Base-by-base conservation (phyloP, 768 basidiomycete species). In the Mycena capillaripes region DNA sequence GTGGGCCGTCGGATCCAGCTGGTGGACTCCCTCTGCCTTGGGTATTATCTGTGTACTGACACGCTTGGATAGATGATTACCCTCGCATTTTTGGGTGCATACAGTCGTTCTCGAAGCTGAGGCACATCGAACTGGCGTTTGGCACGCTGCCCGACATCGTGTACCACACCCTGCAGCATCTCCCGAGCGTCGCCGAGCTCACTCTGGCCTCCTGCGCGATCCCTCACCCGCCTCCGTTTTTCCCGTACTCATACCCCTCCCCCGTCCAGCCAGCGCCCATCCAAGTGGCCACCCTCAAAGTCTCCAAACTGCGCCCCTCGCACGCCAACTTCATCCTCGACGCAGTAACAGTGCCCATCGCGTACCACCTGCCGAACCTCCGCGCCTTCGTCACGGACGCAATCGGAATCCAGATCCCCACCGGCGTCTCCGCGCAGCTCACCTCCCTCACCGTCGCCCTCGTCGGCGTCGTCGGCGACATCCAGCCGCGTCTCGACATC, bases 401-500 rank as follows among this genome's bases (percentile, higher is more conserved):
- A 21, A 32, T 72, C 25, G 60, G 38, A 19, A 27, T 64, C 21
- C 61, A 72, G 19, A 42, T 72, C 44, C 71, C 71, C 21, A 7
- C 30, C 60, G 29, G 40, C 7, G 30, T 34, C 32, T 56, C 66
- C 25, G 66, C 59, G 9, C 50, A 42, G 9, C 59, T 72, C 66
- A 40, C 60, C 6, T 68, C 71, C 29, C 59, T 72, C 34, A 63
- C 44, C 44, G 10, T 72, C 44, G 19, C n/a, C 4, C 60, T 72
- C 25, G 11, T 2, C 29, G 34, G 44, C 25, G 12, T 21, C 25
- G 5, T 30, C 8, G 48, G 61, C 36, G 71, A 72, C 71, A 69
- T 72, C 21, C 71, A 72, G 46, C 38, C 53, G 30, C 60, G 66
- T 19, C 66, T 72, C 61, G 66, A 50, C 40, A n/a, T 17, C 25